Base-by-base conservation (phyloP, 2,329 filamentous ascomycete genomes). In the Teratosphaeria viscida region DNA sequence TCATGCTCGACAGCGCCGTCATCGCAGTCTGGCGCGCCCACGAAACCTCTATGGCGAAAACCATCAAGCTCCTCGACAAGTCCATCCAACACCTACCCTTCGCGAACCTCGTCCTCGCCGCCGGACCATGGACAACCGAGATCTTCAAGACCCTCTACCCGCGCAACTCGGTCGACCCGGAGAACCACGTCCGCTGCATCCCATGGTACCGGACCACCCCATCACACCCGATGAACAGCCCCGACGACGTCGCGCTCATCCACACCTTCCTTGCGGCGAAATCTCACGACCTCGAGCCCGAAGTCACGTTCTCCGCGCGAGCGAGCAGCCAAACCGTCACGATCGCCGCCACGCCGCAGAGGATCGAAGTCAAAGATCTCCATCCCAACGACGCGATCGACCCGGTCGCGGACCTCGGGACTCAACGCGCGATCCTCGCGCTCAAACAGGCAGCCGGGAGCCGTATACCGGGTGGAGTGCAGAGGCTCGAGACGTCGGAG, bases 81-180 rank as follows among this genome's bases (percentile, higher is more conserved):
- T 16, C 16, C 35, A 39, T 8, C n/a, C 5, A 10, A 54, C 23
- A 32, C 5, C 34, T 23, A 6, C 27, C 19, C 5, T 37, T 54
- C 34, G 8, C 53, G 19, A 62, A 67, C 54, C 56, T 69, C 43
- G 54, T 69, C 57, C 54, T 69, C 29, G 66, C 67, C 26, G 63
- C 64, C 7, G 66, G 67, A 2, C 59, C 65, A 14, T 65, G 57
- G 29, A 66, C 65, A 2, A 58, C 63, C 5, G 35, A 39, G 2
- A 56, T 65, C 34, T 61, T 64, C 54, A 19, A 59, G 11, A 14
- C 52, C 1, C 49, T 66, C 0, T 61, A 59, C 35, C 49, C 43
- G 0, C 52, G 57, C 4, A 52, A 26, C 34, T 11, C 27, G 5
- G 12, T 62, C n/a, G 5, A 14, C 32, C 54, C 63, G 7, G 43